Evolutionary conservation across 345 rosid species (phyloP), one percentile per base, ranked within the genome.

Genomic region (Turritis glabra): DNA sequence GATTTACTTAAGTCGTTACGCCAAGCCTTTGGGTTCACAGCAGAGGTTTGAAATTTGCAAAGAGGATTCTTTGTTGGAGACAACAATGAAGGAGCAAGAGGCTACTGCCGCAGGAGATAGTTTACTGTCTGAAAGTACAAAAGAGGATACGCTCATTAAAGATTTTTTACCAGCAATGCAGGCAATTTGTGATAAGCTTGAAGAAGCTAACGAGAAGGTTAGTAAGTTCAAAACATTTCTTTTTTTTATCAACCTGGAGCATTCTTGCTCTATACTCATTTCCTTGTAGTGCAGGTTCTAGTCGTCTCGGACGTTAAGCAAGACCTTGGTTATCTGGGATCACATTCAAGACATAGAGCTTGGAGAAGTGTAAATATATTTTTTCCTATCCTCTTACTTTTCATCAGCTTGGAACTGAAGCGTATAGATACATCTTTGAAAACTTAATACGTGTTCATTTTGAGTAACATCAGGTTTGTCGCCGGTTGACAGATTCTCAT

Each of bases 111-210:
- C 23, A 17, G 83, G 77, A 63, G 88, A 84, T 71, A 80, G 79
- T 78, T 26, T 64, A 14, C 52, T 68, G 11, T 66, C 79, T 70
- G 87, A 81, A 38, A 53, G 67, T 80, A 75, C 59, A 19, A 82
- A 74, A 71, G 92, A 93, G 69, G 85, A 87, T 73, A 82, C 90
- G 76, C 85, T 76, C 3, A 81, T 89, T 58, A 90, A 81, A 81
- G 99, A 95, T 85, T 89, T 78, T 82, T 69, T 84, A 64, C 96
- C 97, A 5, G 92, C 96, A 38, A 88, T 92, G 97, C 80, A 77
- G 83, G 93, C 90, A 37, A 69, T 90, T 37, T 92, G 94, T 80
- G 88, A 90, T 80, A 88, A 81, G 71, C 97, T 95, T 72, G 90
- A 89, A 77, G 85, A 83, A 64, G 91, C 90, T 29, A 86, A 85